Evolutionary conservation across 768 basidiomycete species (phyloP), one percentile per base, ranked within the genome.

Genomic region (Coprinopsis cinerea): DNA sequence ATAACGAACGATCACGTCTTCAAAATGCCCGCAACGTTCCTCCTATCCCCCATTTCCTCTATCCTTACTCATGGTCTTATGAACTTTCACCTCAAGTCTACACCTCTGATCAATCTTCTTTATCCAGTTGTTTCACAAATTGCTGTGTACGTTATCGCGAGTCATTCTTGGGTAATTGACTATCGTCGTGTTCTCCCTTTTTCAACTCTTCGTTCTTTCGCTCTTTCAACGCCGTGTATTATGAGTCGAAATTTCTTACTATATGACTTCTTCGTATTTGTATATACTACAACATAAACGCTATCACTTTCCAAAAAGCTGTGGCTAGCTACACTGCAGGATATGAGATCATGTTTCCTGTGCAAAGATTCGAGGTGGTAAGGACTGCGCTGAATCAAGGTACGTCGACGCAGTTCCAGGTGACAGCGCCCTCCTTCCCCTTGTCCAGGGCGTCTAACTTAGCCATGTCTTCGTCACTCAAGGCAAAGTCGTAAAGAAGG

Each of bases 331-430:
- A n/a, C n/a, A n/a, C n/a, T 9, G 30, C 30, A n/a, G 30, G 9
- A 34, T 34, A 34, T n/a, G n/a, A n/a, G 18, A 40, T 40, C 37
- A 10, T 40, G 6, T 32, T 32, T 9, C 15, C 9, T 32, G 15
- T 32, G 30, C 30, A 9, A 15, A 9, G 7, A 9, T 32, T 7
- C 15, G 30, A 15, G 15, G 9, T 39, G 6, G 6, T 39, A 9
- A 17, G 18, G 7, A 17, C 11, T 6, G 17, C 36, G 36, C 10
- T 39, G 9, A 18, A 22, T 68, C 56, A 78, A 26, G 69, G 63
- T 15, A 64, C 72, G 55, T 87, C 74, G 25, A 92, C 77, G 4
- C 91, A 90, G 59, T 95, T 91, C 93, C 92, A 95, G 53, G 78
- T 83, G 37, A 88, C 67, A 0, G 85, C 80, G 2, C 92, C 92